Conservation (phyloP, 1,139 yeast species). For the Casaregolazyma suthepensis region DNA sequence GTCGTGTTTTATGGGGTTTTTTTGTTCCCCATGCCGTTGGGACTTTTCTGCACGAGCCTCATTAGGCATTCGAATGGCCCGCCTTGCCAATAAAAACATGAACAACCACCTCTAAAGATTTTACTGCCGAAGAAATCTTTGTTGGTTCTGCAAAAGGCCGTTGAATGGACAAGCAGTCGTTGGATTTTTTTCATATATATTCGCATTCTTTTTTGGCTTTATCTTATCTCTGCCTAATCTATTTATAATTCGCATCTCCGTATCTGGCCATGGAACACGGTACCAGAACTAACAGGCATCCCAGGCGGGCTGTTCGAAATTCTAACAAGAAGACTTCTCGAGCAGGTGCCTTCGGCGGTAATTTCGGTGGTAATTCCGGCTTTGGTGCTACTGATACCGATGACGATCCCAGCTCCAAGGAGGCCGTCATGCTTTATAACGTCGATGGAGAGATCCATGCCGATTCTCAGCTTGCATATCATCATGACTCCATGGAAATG, state of each 20-base stretch:
- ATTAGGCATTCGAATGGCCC: neutral
- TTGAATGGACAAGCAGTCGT: neutral
- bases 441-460: constrained; percentile 20
- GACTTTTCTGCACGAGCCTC: neutral
- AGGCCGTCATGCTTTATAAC: constrained; percentile 14
- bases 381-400: constrained; percentile 17
- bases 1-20: neutral
- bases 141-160: neutral
- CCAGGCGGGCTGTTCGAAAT: constrained; percentile 17
- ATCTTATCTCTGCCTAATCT: neutral
- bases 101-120: neutral
- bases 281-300: neutral
- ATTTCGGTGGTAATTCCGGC: constrained; percentile 21
- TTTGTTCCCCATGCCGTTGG: neutral
- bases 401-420: neutral
- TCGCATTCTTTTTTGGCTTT: neutral
- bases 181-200: too few species aligned
- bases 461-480: constrained; percentile 14
- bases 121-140: neutral
- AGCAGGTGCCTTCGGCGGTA: constrained; percentile 19
- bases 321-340: constrained; percentile 21
- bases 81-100: neutral
- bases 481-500: constrained; percentile 7
- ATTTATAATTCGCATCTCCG: neutral
- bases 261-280: neutral